These are phyloP conservation scores for Phytophthora sojae DNA, from an alignment of 352 stramenopile species.

Conservation along the genomic window DNA sequence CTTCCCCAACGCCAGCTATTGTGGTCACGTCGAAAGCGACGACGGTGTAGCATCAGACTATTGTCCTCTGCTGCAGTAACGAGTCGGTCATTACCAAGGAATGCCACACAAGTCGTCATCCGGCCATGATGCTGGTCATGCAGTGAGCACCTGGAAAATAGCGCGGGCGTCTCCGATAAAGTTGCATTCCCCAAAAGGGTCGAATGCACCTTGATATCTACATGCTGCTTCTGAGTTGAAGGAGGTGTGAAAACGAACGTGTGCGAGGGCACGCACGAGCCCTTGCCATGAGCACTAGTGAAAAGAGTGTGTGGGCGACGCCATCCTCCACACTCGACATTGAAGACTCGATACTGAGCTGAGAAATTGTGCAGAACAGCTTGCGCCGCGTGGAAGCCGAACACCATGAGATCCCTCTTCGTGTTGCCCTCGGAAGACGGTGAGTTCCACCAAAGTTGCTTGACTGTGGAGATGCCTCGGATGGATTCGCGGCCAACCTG, in stretches of 20 bases:
- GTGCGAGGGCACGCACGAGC: slow-evolving; percentile 51
- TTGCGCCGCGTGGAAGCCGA: slow-evolving; percentile 82
- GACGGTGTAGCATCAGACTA: slow-evolving; percentile 76
- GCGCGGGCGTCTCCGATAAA: neutral
- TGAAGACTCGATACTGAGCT: slow-evolving; percentile 78
- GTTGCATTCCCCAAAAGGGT: slow-evolving; percentile 34
- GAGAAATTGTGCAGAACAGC: slow-evolving; percentile 82
- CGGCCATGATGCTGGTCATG: slow-evolving; percentile 78
- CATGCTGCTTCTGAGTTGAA: slow-evolving; percentile 52
- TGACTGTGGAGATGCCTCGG: slow-evolving; percentile 82
- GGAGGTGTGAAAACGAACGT: slow-evolving; percentile 78
- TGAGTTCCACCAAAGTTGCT: slow-evolving; percentile 58
- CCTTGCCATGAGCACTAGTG: slow-evolving; percentile 6
- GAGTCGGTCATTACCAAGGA: slow-evolving; percentile 50
- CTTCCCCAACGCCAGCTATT: slow-evolving; percentile 43
- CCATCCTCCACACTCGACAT: slow-evolving; percentile 84
- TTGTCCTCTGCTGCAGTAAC: slow-evolving; percentile 87
- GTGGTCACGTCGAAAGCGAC: slow-evolving; percentile 2
- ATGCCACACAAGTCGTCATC: slow-evolving; percentile 73
- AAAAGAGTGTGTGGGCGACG: slow-evolving; percentile 76
- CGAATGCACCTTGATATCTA: slow-evolving; percentile 77
- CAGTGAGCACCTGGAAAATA: slow-evolving; percentile 53
- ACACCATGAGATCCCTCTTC: slow-evolving; percentile 69
- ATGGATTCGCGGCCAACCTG: slow-evolving; percentile 71
- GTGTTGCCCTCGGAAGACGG: slow-evolving; percentile 5